Percentiles rank a stretch among this genome's conserved stretches.
Conservation (phyloP, 2,329 filamentous ascomycete species). For the Pyrenochaeta sp. region DNA sequence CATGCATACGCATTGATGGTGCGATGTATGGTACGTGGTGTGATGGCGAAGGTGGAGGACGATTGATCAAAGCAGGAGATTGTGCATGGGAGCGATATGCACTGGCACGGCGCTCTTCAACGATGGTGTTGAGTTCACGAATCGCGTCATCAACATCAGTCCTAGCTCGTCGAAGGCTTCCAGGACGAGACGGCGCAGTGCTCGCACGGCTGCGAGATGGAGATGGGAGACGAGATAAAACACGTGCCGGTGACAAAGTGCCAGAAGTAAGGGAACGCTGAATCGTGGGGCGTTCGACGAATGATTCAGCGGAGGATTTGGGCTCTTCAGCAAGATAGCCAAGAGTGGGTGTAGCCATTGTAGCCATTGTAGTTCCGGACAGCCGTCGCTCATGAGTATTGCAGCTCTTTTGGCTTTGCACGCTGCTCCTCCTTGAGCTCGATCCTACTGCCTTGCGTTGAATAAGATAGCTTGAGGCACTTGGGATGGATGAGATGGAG, state of each 20-base stretch:
- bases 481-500: conserved; percentile 36
- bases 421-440: conserved; percentile 36
- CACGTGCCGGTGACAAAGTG: conserved; percentile 28
- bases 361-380: conserved; percentile 30
- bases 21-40: conserved; percentile 57
- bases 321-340: conserved; percentile 36
- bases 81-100: conserved; percentile 40
- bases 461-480: conserved; percentile 34
- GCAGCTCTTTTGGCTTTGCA: conserved; percentile 34
- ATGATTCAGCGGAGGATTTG: conserved; percentile 23
- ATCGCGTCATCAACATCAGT: conserved; percentile 55
- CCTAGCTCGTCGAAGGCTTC: conserved; percentile 46
- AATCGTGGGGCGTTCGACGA: conserved; percentile 27
- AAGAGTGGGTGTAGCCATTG: conserved; percentile 32
- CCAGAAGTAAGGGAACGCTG: conserved; percentile 38
- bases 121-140: conserved; percentile 58
- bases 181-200: conserved; percentile 45
- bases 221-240: conserved; percentile 40
- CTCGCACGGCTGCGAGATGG: conserved; percentile 45
- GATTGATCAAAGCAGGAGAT: conserved; percentile 34
- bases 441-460: conserved; percentile 44
- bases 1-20: conserved; percentile 54
- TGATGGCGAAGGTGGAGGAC: conserved; percentile 42
- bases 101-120: conserved; percentile 55
- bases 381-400: conserved; percentile 27